Evolutionary conservation across 768 basidiomycete genomes (phyloP), one percentile per base, ranked within the genome.

Genomic region (Porpolomopsis calyptriformis): DNA sequence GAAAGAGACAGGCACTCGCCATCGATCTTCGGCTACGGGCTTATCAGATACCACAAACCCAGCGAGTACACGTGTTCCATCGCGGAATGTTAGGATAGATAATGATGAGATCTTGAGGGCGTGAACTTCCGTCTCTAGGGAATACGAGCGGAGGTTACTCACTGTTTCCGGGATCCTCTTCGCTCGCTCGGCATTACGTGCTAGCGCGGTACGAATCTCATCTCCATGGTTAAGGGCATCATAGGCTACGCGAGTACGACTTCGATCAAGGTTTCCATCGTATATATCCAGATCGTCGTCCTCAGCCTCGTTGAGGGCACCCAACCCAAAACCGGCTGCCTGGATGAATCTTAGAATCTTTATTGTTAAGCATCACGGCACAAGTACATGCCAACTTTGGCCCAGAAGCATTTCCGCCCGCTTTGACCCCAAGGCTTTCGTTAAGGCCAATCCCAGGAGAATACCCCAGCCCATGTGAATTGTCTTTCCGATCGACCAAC

Each of bases 201-300:
- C 72, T 24, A 77, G 67, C 0, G 59, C 57, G 20, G 75, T 65
- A 3, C 64, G 68, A 10, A 78, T 73, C 20, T 85, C 81, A 2
- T 87, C 80, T 4, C 83, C 82, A 1, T 67, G 71, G 12, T 82
- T 80, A 14, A 62, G 63, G 24, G 67, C 64, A 53, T 91, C 85
- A 55, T 82, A 86, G 5, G 84, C 83, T 36, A 77, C 68, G 31
- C 74, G 69, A 48, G 65, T 73, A 49, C 70, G 65, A 12, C 67
- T 63, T 7, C 55, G 53, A 11, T 57, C 56, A 25, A 60, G 46
- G 1, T 53, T 55, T 4, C 67, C 64, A 53, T 89, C 87, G 53
- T 92, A 93, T 4, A 91, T 70, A 53, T 92, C 89, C 26, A 88
- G 43, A 57, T 92, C 92, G 57, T 97, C 92, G 39, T 93, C 89